These are phyloP conservation scores for Rhodotorula glutinis DNA, from an alignment of 1,284 basidiomycete genomes.

Conservation along the genomic window DNA sequence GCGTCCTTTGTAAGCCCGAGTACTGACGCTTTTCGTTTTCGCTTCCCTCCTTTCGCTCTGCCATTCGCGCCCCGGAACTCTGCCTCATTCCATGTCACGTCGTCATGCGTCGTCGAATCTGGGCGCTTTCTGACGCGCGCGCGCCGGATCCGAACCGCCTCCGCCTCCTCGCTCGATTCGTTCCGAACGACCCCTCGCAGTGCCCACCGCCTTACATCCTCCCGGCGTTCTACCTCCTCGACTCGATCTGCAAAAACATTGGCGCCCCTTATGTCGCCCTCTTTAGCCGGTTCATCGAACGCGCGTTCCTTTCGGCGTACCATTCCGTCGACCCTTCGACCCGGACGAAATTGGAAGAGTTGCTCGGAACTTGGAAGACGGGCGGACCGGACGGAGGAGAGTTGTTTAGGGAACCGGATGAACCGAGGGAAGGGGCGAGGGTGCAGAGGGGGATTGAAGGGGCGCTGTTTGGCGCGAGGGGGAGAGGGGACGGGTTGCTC, in stretches of 20 bases:
- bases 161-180: too few species aligned
- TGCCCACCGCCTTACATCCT: constrained; percentile 74
- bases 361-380: constrained; percentile 86
- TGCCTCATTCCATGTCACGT: too few species aligned
- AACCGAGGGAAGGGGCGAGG: constrained; percentile 18
- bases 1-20: too few species aligned
- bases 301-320: constrained; percentile 78
- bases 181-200: constrained; percentile 23
- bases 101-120: too few species aligned
- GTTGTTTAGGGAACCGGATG: constrained; percentile 61
- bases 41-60: too few species aligned
- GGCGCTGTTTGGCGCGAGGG: constrained; percentile 37
- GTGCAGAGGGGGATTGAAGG: constrained; percentile 41
- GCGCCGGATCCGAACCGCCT: too few species aligned
- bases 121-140: too few species aligned
- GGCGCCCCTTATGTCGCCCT: constrained; percentile 74
- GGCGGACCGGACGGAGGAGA: constrained; percentile 74
- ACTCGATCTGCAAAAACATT: constrained; percentile 94
- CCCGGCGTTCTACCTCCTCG: constrained; percentile 89
- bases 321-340: constrained; percentile 55
- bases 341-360: constrained; percentile 90
- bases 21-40: too few species aligned
- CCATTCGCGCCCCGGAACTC: too few species aligned
- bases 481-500: constrained; percentile 16
- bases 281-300: constrained; percentile 43